Conservation (phyloP, 2,329 filamentous ascomycete species). For the Pseudopyrenochaeta lycopersici region DNA sequence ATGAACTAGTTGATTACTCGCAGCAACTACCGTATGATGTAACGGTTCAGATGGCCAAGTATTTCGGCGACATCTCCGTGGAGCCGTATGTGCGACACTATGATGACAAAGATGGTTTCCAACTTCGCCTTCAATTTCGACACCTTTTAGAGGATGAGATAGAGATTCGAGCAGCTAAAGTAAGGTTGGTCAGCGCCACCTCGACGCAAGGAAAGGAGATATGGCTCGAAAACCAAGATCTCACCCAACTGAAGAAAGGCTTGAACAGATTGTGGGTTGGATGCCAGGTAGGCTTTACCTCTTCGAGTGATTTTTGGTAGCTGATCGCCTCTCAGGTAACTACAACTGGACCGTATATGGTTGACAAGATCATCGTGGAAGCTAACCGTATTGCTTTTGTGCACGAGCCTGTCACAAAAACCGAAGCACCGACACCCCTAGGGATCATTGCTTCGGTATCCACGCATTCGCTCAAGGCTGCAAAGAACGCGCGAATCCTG, state of each 20-base stretch:
- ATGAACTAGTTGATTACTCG: conserved; percentile 59
- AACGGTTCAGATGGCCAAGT: conserved; percentile 73
- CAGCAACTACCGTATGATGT: conserved; percentile 67
- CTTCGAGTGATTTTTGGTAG: background rate
- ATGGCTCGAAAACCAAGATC: conserved; percentile 64
- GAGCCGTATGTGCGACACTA: conserved; percentile 75
- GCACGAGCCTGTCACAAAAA: conserved; percentile 68
- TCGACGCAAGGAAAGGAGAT: conserved; percentile 71
- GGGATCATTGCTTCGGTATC: conserved; percentile 57
- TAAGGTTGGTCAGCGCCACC: conserved; percentile 68
- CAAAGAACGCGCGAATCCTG: conserved; percentile 66
- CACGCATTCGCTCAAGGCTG: conserved; percentile 40
- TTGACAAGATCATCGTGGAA: conserved; percentile 75
- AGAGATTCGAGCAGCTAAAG: conserved; percentile 69
- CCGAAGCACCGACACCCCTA: conserved; percentile 57
- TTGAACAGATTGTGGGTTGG: conserved; percentile 61
- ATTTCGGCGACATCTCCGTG: conserved; percentile 76
- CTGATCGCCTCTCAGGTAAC: conserved; percentile 61
- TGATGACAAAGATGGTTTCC: conserved; percentile 77
- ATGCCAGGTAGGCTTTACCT: conserved; percentile 48
- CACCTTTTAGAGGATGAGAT: conserved; percentile 78
- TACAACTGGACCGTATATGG: conserved; percentile 76
- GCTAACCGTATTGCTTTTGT: conserved; percentile 71
- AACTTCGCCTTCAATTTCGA: conserved; percentile 71
- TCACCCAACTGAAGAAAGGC: conserved; percentile 64